A percentile compares a stretch with the other conserved stretches of the same genome.
Conservation (phyloP, 345 rosid genomes). For the Rhizophora mangle region DNA sequence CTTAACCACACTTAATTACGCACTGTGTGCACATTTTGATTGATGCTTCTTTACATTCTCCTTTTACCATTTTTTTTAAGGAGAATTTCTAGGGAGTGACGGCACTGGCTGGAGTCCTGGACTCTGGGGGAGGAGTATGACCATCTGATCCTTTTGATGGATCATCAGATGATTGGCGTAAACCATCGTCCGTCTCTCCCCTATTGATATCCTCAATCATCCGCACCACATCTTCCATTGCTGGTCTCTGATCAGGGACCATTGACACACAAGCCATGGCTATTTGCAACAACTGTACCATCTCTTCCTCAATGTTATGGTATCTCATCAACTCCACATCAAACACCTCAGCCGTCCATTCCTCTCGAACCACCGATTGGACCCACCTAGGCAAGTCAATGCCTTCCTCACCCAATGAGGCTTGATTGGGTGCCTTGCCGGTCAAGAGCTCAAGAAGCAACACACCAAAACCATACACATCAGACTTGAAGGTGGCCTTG, state of each 20-base stretch:
- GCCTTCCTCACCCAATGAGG: conserved; percentile 92
- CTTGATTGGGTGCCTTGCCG: conserved; percentile 92
- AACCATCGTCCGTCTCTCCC: conserved; percentile 69
- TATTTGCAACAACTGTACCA: conserved; percentile 91
- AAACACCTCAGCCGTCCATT: conserved; percentile 97
- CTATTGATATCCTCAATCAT: conserved; percentile 91
- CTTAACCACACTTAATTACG: conserved; percentile 31
- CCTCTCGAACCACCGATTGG: conserved; percentile 91
- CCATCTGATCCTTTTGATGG: conserved; percentile 93
- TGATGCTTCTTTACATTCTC: too few species aligned
- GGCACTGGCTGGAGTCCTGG: conserved; percentile 47
- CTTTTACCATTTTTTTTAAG: background rate
- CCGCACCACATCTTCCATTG: conserved; percentile 72
- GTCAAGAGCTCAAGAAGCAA: conserved; percentile 74
- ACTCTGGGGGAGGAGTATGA: conserved; percentile 75
- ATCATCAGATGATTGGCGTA: conserved; percentile 92
- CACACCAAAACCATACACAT: conserved; percentile 91
- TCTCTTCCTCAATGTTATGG: conserved; percentile 91
- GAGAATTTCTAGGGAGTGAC: conserved; percentile 34
- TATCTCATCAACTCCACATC: conserved; percentile 89
- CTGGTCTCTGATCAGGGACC: conserved; percentile 87
- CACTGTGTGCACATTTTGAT: conserved; percentile 19
- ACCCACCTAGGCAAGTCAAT: conserved; percentile 96
- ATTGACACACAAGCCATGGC: conserved; percentile 89
- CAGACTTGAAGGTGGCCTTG: conserved; percentile 72